These are phyloP conservation scores for Cyclotella atomus DNA, from an alignment of 108 stramenopile genomes.

Conservation along the genomic window DNA sequence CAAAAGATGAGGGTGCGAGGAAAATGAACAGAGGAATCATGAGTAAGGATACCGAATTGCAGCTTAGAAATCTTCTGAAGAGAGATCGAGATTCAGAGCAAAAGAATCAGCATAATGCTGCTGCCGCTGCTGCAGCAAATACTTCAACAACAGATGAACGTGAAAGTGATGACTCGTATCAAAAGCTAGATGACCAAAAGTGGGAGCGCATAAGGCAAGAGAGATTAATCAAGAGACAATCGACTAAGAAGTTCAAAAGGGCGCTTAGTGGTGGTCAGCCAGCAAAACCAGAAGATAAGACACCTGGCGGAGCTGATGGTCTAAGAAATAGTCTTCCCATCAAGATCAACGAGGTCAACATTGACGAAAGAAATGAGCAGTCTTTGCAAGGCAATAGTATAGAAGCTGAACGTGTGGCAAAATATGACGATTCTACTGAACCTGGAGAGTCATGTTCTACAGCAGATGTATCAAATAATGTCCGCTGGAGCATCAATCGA, in stretches of 20 bases:
- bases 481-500: too few relatives aligned
- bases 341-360: too few relatives aligned
- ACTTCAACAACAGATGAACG: not conserved
- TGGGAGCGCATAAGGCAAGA: not conserved
- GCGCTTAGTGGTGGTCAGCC: not conserved
- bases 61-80: slow-evolving; percentile 3
- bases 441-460: too few relatives aligned
- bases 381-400: too few relatives aligned
- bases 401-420: too few relatives aligned
- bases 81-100: not conserved
- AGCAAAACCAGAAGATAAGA: too few relatives aligned
- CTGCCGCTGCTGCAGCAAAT: not conserved
- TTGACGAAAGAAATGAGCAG: too few relatives aligned
- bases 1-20: slow-evolving; percentile 11
- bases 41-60: slow-evolving; percentile 9
- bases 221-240: not conserved
- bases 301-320: too few relatives aligned
- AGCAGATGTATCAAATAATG: too few relatives aligned
- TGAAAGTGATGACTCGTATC: not conserved
- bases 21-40: slow-evolving; percentile 20
- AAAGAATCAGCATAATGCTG: not conserved
- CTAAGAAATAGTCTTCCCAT: too few relatives aligned
- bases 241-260: not conserved
- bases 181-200: not conserved
- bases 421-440: too few relatives aligned